phyloP scores from a whole-genome alignment of 1,284 basidiomycete genomes.

The Trametes versicolor region DNA sequence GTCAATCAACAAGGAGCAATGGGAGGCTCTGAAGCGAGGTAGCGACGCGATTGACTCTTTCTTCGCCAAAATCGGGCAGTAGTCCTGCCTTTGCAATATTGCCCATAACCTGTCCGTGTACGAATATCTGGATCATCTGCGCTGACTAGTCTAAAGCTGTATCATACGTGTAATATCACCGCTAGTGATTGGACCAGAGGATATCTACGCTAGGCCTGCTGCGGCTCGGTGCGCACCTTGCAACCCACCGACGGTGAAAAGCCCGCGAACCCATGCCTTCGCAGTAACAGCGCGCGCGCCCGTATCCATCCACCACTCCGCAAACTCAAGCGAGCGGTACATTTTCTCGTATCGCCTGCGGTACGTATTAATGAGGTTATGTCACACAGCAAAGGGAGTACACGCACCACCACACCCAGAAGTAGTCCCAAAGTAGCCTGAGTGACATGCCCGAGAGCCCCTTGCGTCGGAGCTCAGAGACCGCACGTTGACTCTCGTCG shows the following conservation, averaged over 20 bases:
- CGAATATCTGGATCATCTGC: slow-evolving; percentile 20
- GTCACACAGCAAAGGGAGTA: slow-evolving; percentile 17
- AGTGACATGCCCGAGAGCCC: slow-evolving; percentile 59
- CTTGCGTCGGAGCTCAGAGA: slow-evolving; percentile 56
- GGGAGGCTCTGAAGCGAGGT: slow-evolving; percentile 63
- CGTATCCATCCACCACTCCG: slow-evolving; percentile 75
- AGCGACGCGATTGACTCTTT: slow-evolving; percentile 59
- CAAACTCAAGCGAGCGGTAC: slow-evolving; percentile 59
- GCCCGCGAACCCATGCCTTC: slow-evolving; percentile 73
- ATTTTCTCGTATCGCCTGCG: slow-evolving; percentile 66
- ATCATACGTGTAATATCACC: slow-evolving; percentile 11
- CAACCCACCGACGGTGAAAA: slow-evolving; percentile 61
- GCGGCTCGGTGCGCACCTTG: slow-evolving; percentile 75
- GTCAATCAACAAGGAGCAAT: slow-evolving; percentile 76
- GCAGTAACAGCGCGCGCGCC: slow-evolving; percentile 69
- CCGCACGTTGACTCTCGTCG: slow-evolving; percentile 71
- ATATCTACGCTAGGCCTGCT: slow-evolving; percentile 61
- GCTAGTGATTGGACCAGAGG: not conserved
- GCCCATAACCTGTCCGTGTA: slow-evolving; percentile 12
- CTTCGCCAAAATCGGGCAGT: slow-evolving; percentile 56
- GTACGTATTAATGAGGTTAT: slow-evolving; percentile 13
- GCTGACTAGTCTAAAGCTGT: slow-evolving; percentile 24
- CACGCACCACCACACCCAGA: slow-evolving; percentile 73
- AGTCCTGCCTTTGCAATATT: slow-evolving; percentile 14
- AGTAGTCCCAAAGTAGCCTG: slow-evolving; percentile 60